Conservation (phyloP, 331 rosid genomes). For the Cydonia oblonga region DNA sequence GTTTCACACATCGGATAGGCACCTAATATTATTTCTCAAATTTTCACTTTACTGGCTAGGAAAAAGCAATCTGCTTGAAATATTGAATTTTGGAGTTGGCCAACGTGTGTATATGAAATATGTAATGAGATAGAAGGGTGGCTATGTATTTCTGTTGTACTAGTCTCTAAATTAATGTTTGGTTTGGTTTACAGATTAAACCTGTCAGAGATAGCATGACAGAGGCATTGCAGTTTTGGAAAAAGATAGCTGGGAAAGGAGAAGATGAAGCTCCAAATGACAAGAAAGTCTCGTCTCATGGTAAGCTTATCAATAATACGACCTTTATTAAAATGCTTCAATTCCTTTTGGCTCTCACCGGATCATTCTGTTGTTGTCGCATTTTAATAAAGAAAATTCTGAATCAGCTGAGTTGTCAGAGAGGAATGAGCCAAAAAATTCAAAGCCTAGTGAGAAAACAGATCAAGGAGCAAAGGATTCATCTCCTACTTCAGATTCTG, state of each 20-base stretch:
- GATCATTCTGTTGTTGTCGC: not conserved
- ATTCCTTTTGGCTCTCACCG: slow-evolving; percentile 13
- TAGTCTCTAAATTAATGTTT: not conserved
- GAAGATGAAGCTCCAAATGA: slow-evolving; percentile 49
- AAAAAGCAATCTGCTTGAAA: not conserved
- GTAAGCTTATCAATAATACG: slow-evolving; percentile 27
- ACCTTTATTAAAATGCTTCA: not conserved
- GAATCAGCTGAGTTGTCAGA: slow-evolving; percentile 32
- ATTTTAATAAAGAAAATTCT: slow-evolving; percentile 38
- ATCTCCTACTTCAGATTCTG: slow-evolving; percentile 40
- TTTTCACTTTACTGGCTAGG: not conserved
- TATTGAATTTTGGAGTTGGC: not conserved
- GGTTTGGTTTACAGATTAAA: slow-evolving; percentile 57
- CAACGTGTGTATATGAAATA: not conserved
- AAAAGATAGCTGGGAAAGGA: slow-evolving; percentile 58
- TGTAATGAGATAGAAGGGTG: not conserved
- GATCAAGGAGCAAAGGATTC: slow-evolving; percentile 43
- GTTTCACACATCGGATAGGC: not conserved
- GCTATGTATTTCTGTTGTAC: not conserved
- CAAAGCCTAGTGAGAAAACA: slow-evolving; percentile 33
- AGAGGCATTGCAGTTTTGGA: slow-evolving; percentile 89
- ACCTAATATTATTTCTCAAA: not conserved
- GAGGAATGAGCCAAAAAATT: slow-evolving; percentile 31
- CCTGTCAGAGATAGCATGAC: slow-evolving; percentile 90
- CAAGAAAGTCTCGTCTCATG: slow-evolving; percentile 34